Evolutionary conservation across 345 rosid genomes (phyloP).

Genomic region (Orychophragmus violaceus): DNA sequence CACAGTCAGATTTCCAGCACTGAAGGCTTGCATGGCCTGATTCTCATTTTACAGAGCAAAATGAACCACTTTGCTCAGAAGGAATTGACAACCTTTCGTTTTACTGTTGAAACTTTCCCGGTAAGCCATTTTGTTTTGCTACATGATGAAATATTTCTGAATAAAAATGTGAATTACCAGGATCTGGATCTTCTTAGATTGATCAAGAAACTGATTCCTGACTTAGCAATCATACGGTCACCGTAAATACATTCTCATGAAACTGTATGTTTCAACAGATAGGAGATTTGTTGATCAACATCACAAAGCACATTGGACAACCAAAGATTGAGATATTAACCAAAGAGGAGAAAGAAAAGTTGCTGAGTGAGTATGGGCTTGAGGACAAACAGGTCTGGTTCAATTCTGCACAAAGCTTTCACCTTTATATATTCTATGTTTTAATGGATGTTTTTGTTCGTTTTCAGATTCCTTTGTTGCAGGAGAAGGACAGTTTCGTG

Average conservation of each 20-base stretch:
- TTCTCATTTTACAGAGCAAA: conserved; percentile 28
- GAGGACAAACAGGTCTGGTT: conserved; percentile 28
- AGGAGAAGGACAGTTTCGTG: conserved; percentile 29
- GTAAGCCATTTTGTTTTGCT: conserved; percentile 10
- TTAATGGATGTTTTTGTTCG: neutral
- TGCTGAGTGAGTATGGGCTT: conserved; percentile 10
- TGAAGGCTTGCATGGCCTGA: conserved; percentile 25
- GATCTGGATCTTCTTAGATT: neutral
- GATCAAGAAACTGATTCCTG: conserved; percentile 6
- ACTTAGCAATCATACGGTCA: neutral
- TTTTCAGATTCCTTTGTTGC: conserved; percentile 31
- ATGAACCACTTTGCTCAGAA: conserved; percentile 29
- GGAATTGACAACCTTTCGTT: conserved; percentile 25
- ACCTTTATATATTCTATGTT: neutral
- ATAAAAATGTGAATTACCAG: neutral
- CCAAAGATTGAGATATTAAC: conserved; percentile 29
- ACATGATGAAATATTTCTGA: neutral
- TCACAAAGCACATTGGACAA: conserved; percentile 28
- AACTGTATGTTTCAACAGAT: conserved; percentile 20
- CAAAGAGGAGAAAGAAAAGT: conserved; percentile 17
- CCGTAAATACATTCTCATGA: neutral
- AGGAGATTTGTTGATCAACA: conserved; percentile 30
- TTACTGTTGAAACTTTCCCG: conserved; percentile 25
- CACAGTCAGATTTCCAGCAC: conserved; percentile 6
- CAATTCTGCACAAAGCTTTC: neutral